A percentile compares a stretch with the other conserved stretches of the same genome.
Evolutionary conservation across 2,329 filamentous ascomycete species (phyloP).

Genomic region (Sporothrix humicola): DNA sequence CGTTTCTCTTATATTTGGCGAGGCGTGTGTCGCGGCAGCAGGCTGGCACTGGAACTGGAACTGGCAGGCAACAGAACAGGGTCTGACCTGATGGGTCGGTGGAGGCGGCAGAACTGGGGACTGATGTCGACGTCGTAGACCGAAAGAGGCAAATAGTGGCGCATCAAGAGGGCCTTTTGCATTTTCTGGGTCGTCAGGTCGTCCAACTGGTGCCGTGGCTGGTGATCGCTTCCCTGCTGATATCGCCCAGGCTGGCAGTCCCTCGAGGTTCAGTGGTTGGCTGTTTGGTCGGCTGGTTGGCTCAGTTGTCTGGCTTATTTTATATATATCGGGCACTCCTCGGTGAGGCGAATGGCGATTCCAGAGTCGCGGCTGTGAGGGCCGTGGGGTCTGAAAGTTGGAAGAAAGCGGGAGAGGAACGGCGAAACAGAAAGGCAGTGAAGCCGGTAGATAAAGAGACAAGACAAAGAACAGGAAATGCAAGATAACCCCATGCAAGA

Average conservation of each 20-base stretch:
- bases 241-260: not conserved
- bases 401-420: not conserved
- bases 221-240: slow-evolving; percentile 1
- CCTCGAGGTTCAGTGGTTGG: not conserved
- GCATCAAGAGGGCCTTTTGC: slow-evolving; percentile 10
- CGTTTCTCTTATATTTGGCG: slow-evolving; percentile 1
- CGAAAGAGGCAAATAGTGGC: slow-evolving; percentile 28
- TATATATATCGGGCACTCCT: not conserved
- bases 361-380: not conserved
- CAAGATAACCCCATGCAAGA: not conserved
- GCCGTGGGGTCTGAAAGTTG: not conserved
- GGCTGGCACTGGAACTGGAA: not conserved
- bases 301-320: not conserved
- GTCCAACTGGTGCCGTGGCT: slow-evolving; percentile 5
- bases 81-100: not conserved
- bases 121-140: not conserved
- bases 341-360: not conserved
- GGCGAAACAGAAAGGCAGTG: not conserved
- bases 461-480: slow-evolving; percentile 6
- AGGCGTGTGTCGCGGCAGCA: not conserved
- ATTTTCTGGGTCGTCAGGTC: slow-evolving; percentile 25
- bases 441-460: slow-evolving; percentile 13
- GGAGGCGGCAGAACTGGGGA: slow-evolving; percentile 23
- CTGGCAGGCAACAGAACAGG: slow-evolving; percentile 23
- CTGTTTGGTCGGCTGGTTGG: not conserved